Evolutionary conservation across 2,329 filamentous ascomycete species (phyloP).

Genomic region (Exophiala aquamarina): DNA sequence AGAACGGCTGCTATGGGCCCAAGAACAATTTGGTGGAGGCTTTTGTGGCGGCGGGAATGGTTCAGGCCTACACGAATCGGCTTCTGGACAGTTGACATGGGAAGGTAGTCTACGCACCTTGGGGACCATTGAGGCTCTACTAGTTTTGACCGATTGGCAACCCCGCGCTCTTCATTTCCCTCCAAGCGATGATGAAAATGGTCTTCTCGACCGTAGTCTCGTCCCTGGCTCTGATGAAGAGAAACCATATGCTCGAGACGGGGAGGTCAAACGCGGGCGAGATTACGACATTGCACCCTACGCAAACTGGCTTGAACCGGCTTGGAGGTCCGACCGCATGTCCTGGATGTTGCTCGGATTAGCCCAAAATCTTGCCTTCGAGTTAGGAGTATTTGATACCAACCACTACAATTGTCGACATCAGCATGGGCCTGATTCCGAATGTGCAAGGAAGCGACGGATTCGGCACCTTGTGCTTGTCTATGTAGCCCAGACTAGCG

Average conservation of each 20-base stretch:
- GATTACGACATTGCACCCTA: constrained; percentile 60
- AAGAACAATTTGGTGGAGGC: constrained; percentile 90
- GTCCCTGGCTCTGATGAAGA: constrained; percentile 53
- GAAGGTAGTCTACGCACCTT: constrained; percentile 83
- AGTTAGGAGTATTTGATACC: constrained; percentile 92
- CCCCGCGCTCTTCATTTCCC: constrained; percentile 93
- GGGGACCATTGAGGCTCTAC: constrained; percentile 88
- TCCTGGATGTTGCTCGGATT: constrained; percentile 61
- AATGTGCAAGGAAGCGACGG: constrained; percentile 77
- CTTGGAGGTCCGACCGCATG: constrained; percentile 72
- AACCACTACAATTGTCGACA: constrained; percentile 50
- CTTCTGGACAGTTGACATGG: constrained; percentile 52
- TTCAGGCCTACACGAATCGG: constrained; percentile 64
- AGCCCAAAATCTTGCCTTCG: constrained; percentile 57
- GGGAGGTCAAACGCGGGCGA: constrained; percentile 33
- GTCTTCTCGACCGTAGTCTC: constrained; percentile 68
- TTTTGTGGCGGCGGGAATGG: constrained; percentile 71
- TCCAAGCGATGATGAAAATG: constrained; percentile 65
- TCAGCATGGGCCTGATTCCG: constrained; percentile 52
- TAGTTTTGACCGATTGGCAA: constrained; percentile 97
- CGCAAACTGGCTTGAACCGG: constrained; percentile 94
- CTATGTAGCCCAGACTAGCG: constrained; percentile 91
- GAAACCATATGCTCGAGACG: constrained; percentile 40
- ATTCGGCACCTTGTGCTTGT: constrained; percentile 85
- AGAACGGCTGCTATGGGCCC: constrained; percentile 89